phyloP scores from a whole-genome alignment of 257 asterid genomes.

The Echium plantagineum region DNA sequence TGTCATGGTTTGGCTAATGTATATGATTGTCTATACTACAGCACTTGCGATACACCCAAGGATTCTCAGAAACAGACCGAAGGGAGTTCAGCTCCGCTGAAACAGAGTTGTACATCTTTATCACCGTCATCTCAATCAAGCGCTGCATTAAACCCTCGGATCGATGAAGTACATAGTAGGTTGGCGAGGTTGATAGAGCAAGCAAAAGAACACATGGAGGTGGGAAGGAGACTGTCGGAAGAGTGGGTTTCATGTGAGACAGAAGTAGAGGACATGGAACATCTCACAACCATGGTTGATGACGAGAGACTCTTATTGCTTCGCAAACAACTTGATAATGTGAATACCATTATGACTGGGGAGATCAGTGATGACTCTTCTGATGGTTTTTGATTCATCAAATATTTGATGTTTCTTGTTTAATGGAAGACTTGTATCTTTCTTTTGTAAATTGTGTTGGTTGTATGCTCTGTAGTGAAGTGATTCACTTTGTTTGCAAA shows the following conservation, averaged over 20 bases:
- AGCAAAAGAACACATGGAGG: neutral
- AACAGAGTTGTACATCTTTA: neutral
- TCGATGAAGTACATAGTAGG: neutral
- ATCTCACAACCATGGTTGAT: neutral
- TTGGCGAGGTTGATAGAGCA: neutral
- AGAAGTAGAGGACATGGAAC: neutral
- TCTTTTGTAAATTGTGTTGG: too few relatives aligned
- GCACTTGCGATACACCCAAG: neutral
- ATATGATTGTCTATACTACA: too few relatives aligned
- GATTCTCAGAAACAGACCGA: neutral
- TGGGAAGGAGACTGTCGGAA: neutral
- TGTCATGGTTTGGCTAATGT: too few relatives aligned
- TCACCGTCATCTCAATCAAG: neutral
- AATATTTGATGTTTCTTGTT: too few relatives aligned
- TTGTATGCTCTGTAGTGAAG: too few relatives aligned
- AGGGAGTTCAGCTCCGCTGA: neutral
- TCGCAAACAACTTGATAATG: neutral
- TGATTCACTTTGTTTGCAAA: too few relatives aligned
- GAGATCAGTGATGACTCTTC: neutral
- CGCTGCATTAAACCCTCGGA: neutral
- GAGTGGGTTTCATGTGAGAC: neutral
- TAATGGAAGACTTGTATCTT: neutral
- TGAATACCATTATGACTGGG: neutral
- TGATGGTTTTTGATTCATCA: neutral
- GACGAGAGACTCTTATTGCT: neutral